A percentile compares a stretch with the other conserved stretches of the same genome.
Conservation (phyloP, 129 eudicot genomes). For the Tanacetum coccineum region DNA sequence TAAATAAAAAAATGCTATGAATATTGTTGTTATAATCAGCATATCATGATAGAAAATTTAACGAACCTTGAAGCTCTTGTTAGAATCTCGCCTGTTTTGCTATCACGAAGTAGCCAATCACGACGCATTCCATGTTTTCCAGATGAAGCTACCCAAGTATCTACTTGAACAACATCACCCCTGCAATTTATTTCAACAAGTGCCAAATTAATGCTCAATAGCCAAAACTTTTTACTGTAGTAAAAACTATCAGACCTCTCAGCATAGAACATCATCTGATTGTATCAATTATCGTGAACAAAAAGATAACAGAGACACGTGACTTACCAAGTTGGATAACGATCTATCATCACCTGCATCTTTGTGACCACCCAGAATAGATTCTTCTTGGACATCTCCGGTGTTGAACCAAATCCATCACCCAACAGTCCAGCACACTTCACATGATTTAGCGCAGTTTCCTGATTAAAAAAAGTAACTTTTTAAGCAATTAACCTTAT, state of each 20-base stretch:
- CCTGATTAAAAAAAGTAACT: conserved; percentile 41
- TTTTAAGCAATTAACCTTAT: neutral
- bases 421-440: conserved; percentile 73
- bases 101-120: conserved; percentile 89
- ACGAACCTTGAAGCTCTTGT: conserved; percentile 86
- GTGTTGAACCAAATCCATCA: conserved; percentile 94
- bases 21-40: neutral
- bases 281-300: too few species aligned
- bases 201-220: neutral
- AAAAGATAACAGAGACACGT: too few species aligned
- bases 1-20: neutral
- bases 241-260: too few species aligned
- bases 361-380: conserved; percentile 89
- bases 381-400: conserved; percentile 86
- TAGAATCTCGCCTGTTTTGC: conserved; percentile 65
- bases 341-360: conserved; percentile 86
- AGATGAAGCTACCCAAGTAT: conserved; percentile 88
- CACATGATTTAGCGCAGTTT: conserved; percentile 95
- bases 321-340: conserved; percentile 93
- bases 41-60: neutral
- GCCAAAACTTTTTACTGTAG: neutral
- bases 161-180: conserved; percentile 98
- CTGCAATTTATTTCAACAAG: conserved; percentile 35
- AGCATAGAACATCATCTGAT: too few species aligned
- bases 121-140: conserved; percentile 98